Evolutionary conservation across 768 basidiomycete species (phyloP).

Genomic region (Boletus speciosus): DNA sequence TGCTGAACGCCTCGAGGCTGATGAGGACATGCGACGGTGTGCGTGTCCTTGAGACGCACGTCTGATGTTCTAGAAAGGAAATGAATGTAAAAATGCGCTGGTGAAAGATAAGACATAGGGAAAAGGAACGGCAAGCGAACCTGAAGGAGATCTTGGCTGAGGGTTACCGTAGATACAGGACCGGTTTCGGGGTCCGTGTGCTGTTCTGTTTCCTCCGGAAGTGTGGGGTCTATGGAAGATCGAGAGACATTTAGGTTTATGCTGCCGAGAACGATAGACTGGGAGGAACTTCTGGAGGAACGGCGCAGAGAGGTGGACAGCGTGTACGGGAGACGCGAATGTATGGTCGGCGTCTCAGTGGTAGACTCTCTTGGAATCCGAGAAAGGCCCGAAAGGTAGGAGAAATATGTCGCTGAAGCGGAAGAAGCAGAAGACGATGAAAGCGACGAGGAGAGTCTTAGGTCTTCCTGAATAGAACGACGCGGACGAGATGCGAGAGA

Average conservation of each 20-base stretch:
- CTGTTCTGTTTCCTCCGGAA: constrained; percentile 13
- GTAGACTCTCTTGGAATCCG: constrained; percentile 1
- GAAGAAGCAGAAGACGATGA: constrained; percentile 21
- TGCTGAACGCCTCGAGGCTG: constrained; percentile 16
- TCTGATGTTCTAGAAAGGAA: constrained; percentile 19
- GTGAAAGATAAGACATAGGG: background rate
- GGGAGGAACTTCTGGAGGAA: constrained; percentile 19
- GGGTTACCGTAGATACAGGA: constrained; percentile 14
- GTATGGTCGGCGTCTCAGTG: constrained; percentile 18
- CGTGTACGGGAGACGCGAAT: constrained; percentile 11
- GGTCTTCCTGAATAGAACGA: constrained; percentile 10
- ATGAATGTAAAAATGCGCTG: background rate
- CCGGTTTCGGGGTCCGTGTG: constrained; percentile 5
- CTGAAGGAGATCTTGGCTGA: constrained; percentile 30
- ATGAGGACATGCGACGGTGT: constrained; percentile 22
- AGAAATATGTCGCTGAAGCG: constrained; percentile 18
- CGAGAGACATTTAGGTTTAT: constrained; percentile 25
- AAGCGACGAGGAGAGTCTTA: constrained; percentile 15
- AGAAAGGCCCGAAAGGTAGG: constrained; percentile 12
- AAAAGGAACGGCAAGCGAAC: constrained; percentile 10
- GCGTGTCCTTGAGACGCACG: constrained; percentile 14
- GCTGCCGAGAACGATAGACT: constrained; percentile 27
- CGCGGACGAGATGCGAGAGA: constrained; percentile 26
- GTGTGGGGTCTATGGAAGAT: constrained; percentile 13
- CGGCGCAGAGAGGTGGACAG: constrained; percentile 22